A percentile compares a stretch with the other conserved stretches of the same genome.
These are phyloP conservation scores for Przewalskia tangutica DNA, from an alignment of 257 asterid genomes.

Conservation along the genomic window DNA sequence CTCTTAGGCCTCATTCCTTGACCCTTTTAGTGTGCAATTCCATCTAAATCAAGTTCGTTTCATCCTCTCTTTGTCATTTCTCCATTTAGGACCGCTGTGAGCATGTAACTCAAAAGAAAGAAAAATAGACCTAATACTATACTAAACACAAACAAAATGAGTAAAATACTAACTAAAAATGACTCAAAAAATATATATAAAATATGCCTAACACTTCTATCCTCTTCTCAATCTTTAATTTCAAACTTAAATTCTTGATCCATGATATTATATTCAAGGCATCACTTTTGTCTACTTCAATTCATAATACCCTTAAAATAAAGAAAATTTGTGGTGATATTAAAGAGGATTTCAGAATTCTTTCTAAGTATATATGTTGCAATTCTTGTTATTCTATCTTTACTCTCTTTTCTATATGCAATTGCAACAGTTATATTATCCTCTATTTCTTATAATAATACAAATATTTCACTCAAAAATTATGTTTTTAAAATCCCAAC, in stretches of 20 bases:
- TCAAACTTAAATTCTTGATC: slow-evolving; percentile 9
- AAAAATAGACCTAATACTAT: too few relatives aligned
- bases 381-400: not conserved
- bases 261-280: slow-evolving; percentile 12
- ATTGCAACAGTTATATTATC: slow-evolving; percentile 7
- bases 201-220: too few relatives aligned
- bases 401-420: slow-evolving; percentile 3
- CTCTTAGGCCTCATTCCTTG: too few relatives aligned
- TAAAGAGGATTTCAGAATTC: not conserved
- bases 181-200: too few relatives aligned
- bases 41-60: too few relatives aligned
- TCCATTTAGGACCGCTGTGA: too few relatives aligned
- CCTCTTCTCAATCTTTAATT: slow-evolving; percentile 11
- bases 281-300: not conserved
- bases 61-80: too few relatives aligned
- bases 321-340: not conserved
- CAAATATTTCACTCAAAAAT: slow-evolving; percentile 3
- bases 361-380: not conserved
- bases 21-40: too few relatives aligned
- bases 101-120: too few relatives aligned
- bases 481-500: not conserved
- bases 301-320: not conserved
- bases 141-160: too few relatives aligned
- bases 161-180: too few relatives aligned
- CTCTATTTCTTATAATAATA: not conserved